Evolutionary conservation across 2,329 filamentous ascomycete genomes (phyloP).

Genomic region (Ophiosphaerella korrae): DNA sequence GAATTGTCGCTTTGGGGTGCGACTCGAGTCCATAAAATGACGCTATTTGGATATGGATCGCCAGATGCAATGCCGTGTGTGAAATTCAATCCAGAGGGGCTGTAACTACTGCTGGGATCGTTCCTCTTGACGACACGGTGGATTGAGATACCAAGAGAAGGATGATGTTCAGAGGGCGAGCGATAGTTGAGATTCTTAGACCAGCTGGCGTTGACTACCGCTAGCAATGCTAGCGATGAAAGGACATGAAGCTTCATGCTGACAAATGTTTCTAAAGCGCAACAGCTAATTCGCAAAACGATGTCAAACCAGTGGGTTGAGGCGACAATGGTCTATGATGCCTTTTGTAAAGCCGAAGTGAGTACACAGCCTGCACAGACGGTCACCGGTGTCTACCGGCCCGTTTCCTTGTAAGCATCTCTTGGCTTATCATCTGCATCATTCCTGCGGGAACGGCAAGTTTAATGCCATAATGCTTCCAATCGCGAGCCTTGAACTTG

Average conservation of each 20-base stretch:
- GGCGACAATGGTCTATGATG: constrained; percentile 5
- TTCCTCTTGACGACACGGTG: constrained; percentile 64
- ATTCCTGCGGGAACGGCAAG: constrained; percentile 2
- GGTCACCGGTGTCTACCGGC: too few species aligned
- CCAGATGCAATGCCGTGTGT: constrained; percentile 55
- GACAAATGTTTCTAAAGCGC: constrained; percentile 4
- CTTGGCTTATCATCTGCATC: not conserved
- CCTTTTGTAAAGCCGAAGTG: constrained; percentile 28
- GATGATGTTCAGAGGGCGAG: constrained; percentile 69
- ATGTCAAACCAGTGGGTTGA: not conserved
- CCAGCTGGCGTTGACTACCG: constrained; percentile 32
- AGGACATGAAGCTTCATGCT: constrained; percentile 37
- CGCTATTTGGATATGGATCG: constrained; percentile 51
- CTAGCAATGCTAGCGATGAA: constrained; percentile 20
- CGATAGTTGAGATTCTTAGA: constrained; percentile 68
- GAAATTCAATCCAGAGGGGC: constrained; percentile 34
- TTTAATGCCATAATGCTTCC: not conserved
- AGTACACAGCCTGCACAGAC: not conserved
- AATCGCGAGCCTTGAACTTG: not conserved
- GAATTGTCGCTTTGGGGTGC: constrained; percentile 49
- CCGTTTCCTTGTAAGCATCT: not conserved
- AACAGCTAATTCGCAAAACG: not conserved
- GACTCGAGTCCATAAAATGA: constrained; percentile 43
- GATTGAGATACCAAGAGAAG: constrained; percentile 67
- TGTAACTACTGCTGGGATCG: constrained; percentile 27